A percentile compares a stretch with the other conserved stretches of the same genome.
Evolutionary conservation across 441 rosid genomes (phyloP).

Genomic region (Macaranga tanarius): DNA sequence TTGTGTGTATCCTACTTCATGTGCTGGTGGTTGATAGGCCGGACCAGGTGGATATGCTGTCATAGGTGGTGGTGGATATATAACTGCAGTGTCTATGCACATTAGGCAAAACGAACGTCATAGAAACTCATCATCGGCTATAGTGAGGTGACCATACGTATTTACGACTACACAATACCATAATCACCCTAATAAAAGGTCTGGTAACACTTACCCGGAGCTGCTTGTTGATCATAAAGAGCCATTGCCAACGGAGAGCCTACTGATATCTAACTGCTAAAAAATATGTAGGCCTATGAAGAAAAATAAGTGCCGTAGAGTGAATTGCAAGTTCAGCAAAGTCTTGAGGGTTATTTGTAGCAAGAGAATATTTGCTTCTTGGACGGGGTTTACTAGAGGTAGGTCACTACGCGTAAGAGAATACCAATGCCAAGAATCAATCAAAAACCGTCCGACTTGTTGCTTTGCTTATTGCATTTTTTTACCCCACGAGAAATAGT

Average conservation of each 20-base stretch:
- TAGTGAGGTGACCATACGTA: no score
- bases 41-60: constrained; percentile 9
- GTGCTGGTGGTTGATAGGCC: constrained; percentile 5
- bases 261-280: not conserved
- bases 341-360: not conserved
- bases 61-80: not conserved
- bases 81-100: not conserved
- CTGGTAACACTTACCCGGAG: no score
- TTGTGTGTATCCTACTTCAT: no score
- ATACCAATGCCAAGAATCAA: not conserved
- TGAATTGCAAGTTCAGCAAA: not conserved
- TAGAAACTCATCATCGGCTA: not conserved
- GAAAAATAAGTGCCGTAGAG: not conserved
- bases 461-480: not conserved
- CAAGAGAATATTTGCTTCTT: not conserved
- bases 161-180: no score
- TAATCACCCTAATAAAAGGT: no score
- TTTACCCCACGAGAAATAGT: not conserved
- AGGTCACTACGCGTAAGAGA: constrained; percentile 1
- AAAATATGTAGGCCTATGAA: no score
- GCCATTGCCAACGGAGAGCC: not conserved
- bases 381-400: constrained; percentile 3
- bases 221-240: not conserved
- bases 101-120: not conserved
- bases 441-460: not conserved